Conservation (phyloP, 192 early-diverging fungal species). For the Coemansia sp. region DNA sequence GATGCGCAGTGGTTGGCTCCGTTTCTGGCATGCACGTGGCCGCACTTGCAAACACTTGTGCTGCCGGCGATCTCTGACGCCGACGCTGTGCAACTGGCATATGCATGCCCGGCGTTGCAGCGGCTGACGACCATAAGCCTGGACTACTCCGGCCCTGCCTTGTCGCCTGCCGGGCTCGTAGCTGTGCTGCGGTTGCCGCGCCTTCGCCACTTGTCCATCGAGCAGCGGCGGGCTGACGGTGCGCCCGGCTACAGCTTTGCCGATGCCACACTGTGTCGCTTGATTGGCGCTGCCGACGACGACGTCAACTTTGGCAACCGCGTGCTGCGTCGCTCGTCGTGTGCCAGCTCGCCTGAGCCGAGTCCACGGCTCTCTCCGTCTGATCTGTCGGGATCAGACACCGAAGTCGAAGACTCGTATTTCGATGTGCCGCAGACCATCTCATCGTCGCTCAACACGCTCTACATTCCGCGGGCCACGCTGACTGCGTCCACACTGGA, state of each 20-base stretch:
- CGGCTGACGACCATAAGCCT: slow-evolving; percentile 48
- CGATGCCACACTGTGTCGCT: slow-evolving; percentile 35
- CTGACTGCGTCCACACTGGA: slow-evolving; percentile 40
- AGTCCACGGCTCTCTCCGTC: neutral
- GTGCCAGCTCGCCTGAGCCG: neutral
- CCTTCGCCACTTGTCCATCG: slow-evolving; percentile 44
- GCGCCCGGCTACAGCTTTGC: slow-evolving; percentile 38
- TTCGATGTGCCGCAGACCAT: neutral
- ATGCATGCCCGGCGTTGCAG: slow-evolving; percentile 29
- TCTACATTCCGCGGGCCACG: slow-evolving; percentile 33
- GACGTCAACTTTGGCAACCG: slow-evolving; percentile 15
- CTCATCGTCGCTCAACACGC: slow-evolving; percentile 26
- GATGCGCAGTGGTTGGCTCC: slow-evolving; percentile 26
- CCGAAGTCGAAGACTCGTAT: slow-evolving; percentile 8
- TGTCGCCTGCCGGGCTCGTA: slow-evolving; percentile 39
- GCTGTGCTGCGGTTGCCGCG: slow-evolving; percentile 25
- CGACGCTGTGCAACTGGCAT: slow-evolving; percentile 23
- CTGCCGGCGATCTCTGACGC: slow-evolving; percentile 43
- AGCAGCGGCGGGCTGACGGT: slow-evolving; percentile 47
- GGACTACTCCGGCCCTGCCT: slow-evolving; percentile 49
- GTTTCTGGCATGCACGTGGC: slow-evolving; percentile 27
- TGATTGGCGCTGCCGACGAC: slow-evolving; percentile 31
- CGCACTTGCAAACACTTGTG: slow-evolving; percentile 23
- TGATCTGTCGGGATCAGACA: slow-evolving; percentile 10
- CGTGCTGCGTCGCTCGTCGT: slow-evolving; percentile 20